Evolutionary conservation across 345 rosid genomes (phyloP).

Genomic region (Eucalyptus pumila): DNA sequence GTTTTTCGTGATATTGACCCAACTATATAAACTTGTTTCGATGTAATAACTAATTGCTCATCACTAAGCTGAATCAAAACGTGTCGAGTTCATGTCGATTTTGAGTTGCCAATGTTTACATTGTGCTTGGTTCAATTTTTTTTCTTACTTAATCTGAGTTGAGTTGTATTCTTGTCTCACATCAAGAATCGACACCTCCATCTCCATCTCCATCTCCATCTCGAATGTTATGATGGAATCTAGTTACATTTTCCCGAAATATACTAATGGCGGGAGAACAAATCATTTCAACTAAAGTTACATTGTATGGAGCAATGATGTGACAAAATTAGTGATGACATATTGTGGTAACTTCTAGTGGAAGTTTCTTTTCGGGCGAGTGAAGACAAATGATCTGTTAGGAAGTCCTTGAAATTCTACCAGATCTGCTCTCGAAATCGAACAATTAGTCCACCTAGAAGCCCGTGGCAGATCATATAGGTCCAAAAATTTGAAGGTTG

Average conservation of each 20-base stretch:
- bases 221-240: not conserved
- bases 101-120: not conserved
- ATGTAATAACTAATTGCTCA: not conserved
- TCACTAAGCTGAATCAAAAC: not conserved
- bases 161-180: not conserved
- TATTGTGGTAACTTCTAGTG: not conserved
- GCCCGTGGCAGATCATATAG: not conserved
- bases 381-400: not conserved
- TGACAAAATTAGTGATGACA: not conserved
- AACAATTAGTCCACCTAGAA: not conserved
- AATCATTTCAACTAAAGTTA: not conserved
- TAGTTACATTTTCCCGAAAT: not conserved
- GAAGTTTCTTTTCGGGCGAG: not conserved
- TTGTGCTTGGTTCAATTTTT: not conserved
- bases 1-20: too few species aligned
- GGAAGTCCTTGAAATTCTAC: not conserved
- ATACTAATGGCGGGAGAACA: not conserved
- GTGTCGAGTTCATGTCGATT: not conserved
- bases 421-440: not conserved
- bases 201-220: not conserved
- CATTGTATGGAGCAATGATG: not conserved
- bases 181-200: not conserved
- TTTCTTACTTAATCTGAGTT: not conserved
- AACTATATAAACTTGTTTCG: fast-evolving
- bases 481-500: not conserved